These are phyloP conservation scores for Coffea humblotiana DNA, from an alignment of 305 asterid genomes.

Conservation along the genomic window DNA sequence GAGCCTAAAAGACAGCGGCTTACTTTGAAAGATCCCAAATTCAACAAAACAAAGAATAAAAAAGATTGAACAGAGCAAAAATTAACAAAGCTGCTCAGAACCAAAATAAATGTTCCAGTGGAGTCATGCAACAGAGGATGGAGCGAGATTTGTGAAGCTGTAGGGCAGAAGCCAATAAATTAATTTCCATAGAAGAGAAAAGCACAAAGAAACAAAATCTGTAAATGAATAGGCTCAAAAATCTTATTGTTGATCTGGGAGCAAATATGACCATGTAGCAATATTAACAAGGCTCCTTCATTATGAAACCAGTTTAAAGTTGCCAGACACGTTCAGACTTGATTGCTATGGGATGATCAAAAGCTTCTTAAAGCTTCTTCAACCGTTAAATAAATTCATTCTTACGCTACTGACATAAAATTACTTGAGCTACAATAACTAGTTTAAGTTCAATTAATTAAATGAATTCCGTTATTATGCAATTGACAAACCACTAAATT, in stretches of 20 bases:
- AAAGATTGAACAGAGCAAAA: too few relatives aligned
- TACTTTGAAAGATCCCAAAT: not conserved
- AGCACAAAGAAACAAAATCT: not conserved
- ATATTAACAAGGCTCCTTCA: not conserved
- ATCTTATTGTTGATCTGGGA: too few relatives aligned
- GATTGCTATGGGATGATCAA: not conserved
- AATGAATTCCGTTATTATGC: too few relatives aligned
- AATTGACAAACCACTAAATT: too few relatives aligned
- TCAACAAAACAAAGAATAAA: not conserved
- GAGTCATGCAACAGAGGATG: not conserved
- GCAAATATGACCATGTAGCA: not conserved
- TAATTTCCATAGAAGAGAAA: not conserved
- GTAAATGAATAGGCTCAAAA: not conserved
- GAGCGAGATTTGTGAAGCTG: not conserved
- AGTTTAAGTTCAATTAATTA: too few relatives aligned
- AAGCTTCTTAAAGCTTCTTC: not conserved
- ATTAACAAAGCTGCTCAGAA: not conserved
- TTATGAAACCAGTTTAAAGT: not conserved
- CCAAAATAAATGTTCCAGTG: not conserved
- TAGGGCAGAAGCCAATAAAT: not conserved
- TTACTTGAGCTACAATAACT: too few relatives aligned
- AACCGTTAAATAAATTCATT: not conserved
- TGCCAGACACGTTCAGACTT: not conserved
- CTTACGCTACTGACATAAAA: too few relatives aligned
- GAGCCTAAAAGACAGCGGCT: not conserved